Conservation (phyloP, 768 basidiomycete genomes). For the Rhodotorula sphaerocarpa region DNA sequence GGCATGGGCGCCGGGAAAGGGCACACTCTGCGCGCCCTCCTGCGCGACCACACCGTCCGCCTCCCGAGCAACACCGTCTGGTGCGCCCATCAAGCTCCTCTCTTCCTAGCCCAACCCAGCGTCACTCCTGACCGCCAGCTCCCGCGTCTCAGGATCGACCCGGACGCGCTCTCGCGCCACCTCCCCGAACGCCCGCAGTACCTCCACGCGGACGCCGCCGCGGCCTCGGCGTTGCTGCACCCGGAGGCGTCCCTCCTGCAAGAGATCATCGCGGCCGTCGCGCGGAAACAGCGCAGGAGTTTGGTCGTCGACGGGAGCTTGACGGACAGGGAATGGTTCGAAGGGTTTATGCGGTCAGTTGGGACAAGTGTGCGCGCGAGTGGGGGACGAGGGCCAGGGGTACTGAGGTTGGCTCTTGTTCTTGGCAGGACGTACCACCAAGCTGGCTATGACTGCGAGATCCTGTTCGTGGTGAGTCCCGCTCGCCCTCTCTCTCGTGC, state of each 20-base stretch:
- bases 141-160: constrained; percentile 38
- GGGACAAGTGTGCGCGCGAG: too few species aligned
- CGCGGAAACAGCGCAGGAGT: constrained; percentile 27
- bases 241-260: constrained; percentile 40
- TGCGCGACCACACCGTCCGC: constrained; percentile 31
- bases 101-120: neutral
- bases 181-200: constrained; percentile 40
- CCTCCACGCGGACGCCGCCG: constrained; percentile 22
- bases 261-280: constrained; percentile 37
- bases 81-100: constrained; percentile 19
- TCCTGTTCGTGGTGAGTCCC: constrained; percentile 38
- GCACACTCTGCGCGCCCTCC: constrained; percentile 36
- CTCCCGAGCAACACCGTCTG: constrained; percentile 39
- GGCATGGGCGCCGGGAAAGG: constrained; percentile 39
- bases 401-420: too few species aligned
- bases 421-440: neutral
- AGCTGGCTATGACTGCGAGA: constrained; percentile 36
- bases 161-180: constrained; percentile 38
- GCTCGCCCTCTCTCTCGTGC: too few species aligned
- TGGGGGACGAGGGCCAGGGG: too few species aligned
- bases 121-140: neutral
- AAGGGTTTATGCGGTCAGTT: constrained; percentile 32
- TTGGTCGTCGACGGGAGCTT: constrained; percentile 40
- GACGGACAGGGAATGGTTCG: constrained; percentile 38
- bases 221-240: constrained; percentile 37